Evolutionary conservation across 2,329 filamentous ascomycete genomes (phyloP), one percentile per base, ranked within the genome.

Genomic region (Raffaelea deltoideospora): DNA sequence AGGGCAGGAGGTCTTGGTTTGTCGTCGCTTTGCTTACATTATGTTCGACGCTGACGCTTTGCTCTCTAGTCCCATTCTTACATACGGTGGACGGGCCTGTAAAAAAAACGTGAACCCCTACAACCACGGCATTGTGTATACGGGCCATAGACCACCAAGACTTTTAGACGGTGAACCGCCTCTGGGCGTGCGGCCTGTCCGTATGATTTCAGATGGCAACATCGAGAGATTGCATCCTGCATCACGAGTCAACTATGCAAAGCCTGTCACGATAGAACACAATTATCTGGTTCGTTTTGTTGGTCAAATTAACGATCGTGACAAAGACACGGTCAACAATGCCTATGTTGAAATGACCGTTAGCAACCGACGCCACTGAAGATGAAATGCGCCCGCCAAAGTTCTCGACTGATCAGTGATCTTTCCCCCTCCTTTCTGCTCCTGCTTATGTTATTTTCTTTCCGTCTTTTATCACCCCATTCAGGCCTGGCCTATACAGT

Each of bases 191-290:
- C 24, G 45, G 0, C 60, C 69, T 0, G 57, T 72, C 26, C 53
- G 52, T 21, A 56, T 69, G 30, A 49, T 57, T 1, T 59, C 72
- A 17, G 54, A 50, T 17, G 52, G 56, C 4, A 50, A 55, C 13
- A 57, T 55, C 23, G 66, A 73, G 41, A 60, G 52, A 37, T 55
- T 74, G 7, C 55, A 56, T 10, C 56, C 45, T 22, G 61, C 67
- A 41, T 75, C 70, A 11, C 63, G 70, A 5, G 60, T 72, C 44
- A 72, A 74, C 51, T 74, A 73, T 49, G 64, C 66, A 5, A 73
- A 73, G 43, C 53, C 68, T 6, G 57, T 63, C 21, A 69, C 67
- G 3, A 57, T 75, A 20, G 67, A 73, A 48, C 70, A 74, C 52
- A 75, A 75, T 45, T 54, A 65, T 45, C 63, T 58, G 32, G 66